Conservation (phyloP, 352 stramenopile genomes). For the Pythium pyrilobum region DNA sequence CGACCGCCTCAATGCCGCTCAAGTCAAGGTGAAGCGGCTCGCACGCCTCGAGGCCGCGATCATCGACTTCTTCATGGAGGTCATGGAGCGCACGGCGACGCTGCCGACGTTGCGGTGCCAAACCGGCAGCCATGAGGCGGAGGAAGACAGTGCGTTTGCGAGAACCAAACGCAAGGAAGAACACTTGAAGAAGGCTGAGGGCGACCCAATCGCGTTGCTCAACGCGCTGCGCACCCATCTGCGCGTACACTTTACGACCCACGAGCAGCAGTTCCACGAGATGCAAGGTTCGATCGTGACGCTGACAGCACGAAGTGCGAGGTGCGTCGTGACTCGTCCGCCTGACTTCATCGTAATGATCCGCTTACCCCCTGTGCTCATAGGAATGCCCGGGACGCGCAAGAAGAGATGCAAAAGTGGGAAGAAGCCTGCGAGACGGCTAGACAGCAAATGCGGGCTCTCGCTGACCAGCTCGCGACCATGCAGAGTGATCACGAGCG, state of each 20-base stretch:
- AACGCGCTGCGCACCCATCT: conserved; percentile 66
- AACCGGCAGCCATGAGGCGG: background rate
- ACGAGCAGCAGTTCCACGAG: conserved; percentile 30
- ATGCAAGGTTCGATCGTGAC: conserved; percentile 20
- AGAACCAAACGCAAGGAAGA: conserved; percentile 49
- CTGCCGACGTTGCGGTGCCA: background rate
- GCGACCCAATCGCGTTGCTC: conserved; percentile 60
- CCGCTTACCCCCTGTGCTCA: too few species aligned
- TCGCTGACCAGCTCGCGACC: conserved; percentile 26
- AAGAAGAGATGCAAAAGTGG: conserved; percentile 32
- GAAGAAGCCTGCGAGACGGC: conserved; percentile 21
- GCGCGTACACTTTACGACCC: conserved; percentile 50
- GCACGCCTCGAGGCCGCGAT: conserved; percentile 56
- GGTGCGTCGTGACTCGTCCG: conserved; percentile 20
- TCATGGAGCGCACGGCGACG: conserved; percentile 40
- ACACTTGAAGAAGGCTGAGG: conserved; percentile 47
- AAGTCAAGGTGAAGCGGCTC: conserved; percentile 63
- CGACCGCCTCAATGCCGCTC: conserved; percentile 52
- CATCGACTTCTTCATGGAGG: conserved; percentile 68
- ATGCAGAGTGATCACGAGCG: conserved; percentile 26
- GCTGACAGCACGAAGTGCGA: conserved; percentile 24
- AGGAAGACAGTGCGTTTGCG: conserved; percentile 25
- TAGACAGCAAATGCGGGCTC: conserved; percentile 22
- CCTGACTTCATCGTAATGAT: background rate
- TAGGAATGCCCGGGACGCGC: conserved; percentile 29